Percentiles rank a stretch among this genome's conserved stretches.
Evolutionary conservation across 1,284 basidiomycete species (phyloP).

Genomic region (Apiotrichum domesticum): DNA sequence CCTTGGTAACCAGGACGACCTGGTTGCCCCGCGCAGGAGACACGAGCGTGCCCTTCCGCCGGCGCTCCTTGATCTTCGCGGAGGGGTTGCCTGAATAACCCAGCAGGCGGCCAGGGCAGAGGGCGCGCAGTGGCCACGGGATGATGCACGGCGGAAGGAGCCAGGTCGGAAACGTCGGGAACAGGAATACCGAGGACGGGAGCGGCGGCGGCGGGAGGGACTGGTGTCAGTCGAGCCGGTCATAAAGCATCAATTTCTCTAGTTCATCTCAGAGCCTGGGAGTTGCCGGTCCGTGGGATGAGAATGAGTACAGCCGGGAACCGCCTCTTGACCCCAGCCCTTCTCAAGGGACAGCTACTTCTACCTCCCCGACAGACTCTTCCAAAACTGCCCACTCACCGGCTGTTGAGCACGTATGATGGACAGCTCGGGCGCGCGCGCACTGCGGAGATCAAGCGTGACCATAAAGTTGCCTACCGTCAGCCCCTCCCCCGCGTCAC

Average conservation of each 20-base stretch:
- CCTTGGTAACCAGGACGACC: constrained; percentile 38
- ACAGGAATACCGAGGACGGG: constrained; percentile 17
- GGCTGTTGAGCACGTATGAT: constrained; percentile 39
- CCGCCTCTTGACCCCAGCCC: too few species aligned
- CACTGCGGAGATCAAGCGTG: constrained; percentile 36
- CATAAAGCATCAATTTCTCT: too few species aligned
- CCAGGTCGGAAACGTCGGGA: constrained; percentile 24
- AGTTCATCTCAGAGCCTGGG: too few species aligned
- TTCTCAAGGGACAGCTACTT: too few species aligned
- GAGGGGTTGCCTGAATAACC: constrained; percentile 25
- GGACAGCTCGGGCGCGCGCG: constrained; percentile 19
- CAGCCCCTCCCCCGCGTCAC: background rate
- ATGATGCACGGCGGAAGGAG: constrained; percentile 38
- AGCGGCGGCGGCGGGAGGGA: constrained; percentile 40
- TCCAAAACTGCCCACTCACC: constrained; percentile 18
- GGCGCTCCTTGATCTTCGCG: constrained; percentile 23
- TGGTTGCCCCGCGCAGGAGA: constrained; percentile 31
- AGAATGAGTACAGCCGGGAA: too few species aligned
- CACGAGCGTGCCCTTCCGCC: constrained; percentile 23
- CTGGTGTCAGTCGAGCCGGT: constrained; percentile 9
- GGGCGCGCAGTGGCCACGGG: constrained; percentile 39
- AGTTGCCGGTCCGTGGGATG: too few species aligned
- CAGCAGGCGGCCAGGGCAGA: constrained; percentile 38
- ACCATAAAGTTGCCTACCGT: constrained; percentile 47
- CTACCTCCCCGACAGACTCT: too few species aligned